Percentiles rank a stretch among this genome's conserved stretches.
These are phyloP conservation scores for Leccinum sublutescens DNA, from an alignment of 768 basidiomycete genomes.

Conservation along the genomic window DNA sequence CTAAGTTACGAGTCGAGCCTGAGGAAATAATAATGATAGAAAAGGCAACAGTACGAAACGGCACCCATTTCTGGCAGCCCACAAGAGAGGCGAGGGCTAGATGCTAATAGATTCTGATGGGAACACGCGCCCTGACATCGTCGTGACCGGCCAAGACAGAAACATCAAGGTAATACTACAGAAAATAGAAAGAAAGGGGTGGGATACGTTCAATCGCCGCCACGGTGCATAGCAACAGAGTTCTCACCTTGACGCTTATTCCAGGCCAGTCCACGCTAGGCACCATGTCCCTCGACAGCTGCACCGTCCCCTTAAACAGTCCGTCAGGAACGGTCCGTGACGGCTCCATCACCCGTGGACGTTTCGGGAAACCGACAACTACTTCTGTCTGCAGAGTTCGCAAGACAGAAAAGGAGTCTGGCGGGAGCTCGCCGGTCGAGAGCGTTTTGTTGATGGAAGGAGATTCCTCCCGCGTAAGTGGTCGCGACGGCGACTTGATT, in stretches of 20 bases:
- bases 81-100: not conserved
- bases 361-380: conserved; percentile 69
- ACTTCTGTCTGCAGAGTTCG: conserved; percentile 40
- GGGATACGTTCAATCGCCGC: conserved; percentile 10
- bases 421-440: conserved; percentile 22
- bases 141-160: conserved; percentile 67
- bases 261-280: conserved; percentile 68
- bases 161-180: conserved; percentile 70
- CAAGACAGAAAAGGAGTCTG: conserved; percentile 14
- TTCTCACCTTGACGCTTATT: conserved; percentile 60
- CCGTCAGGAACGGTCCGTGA: conserved; percentile 63
- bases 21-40: conserved; percentile 2
- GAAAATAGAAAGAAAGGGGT: not conserved
- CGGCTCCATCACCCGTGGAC: conserved; percentile 48
- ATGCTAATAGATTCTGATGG: conserved; percentile 51
- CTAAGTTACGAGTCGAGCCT: conserved; percentile 1
- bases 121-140: conserved; percentile 58
- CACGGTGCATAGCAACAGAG: conserved; percentile 1
- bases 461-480: conserved; percentile 9
- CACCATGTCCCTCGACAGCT: conserved; percentile 55
- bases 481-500: conserved; percentile 21
- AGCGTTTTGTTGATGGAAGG: conserved; percentile 22
- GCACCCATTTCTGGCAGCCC: not conserved
- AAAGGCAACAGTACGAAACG: not conserved
- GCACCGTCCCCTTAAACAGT: conserved; percentile 58